These are phyloP conservation scores for Carex parvula DNA, from an alignment of 176 grass and related monocot genomes.

Conservation along the genomic window DNA sequence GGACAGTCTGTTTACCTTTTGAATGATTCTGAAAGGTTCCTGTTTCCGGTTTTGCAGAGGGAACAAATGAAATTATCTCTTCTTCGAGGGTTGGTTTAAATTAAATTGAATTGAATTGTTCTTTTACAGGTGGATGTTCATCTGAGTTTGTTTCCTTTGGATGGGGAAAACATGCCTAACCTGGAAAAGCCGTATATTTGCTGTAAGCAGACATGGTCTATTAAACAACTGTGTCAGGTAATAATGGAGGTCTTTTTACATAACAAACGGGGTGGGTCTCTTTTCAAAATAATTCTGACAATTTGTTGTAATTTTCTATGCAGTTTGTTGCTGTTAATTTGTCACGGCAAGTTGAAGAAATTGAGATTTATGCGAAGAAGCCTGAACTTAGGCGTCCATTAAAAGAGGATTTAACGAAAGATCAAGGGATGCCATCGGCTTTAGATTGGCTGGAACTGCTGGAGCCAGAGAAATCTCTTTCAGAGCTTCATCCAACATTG, in stretches of 20 bases:
- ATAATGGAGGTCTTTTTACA: not conserved
- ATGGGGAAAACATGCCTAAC: slow-evolving; percentile 41
- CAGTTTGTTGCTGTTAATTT: slow-evolving; percentile 63
- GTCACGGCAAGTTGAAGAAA: slow-evolving; percentile 49
- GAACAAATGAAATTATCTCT: slow-evolving; percentile 15
- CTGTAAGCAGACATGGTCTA: slow-evolving; percentile 53
- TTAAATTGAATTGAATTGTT: slow-evolving; percentile 9
- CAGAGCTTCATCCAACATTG: slow-evolving; percentile 41
- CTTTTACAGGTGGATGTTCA: slow-evolving; percentile 56
- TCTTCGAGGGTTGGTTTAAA: not conserved
- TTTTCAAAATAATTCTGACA: slow-evolving; percentile 2
- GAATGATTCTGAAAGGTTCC: not conserved
- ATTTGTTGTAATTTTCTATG: slow-evolving; percentile 9
- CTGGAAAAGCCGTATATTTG: slow-evolving; percentile 60
- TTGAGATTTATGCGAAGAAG: slow-evolving; percentile 56
- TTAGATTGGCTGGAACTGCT: slow-evolving; percentile 19
- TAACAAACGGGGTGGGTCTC: not conserved
- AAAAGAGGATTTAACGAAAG: slow-evolving; percentile 6
- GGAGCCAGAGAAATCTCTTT: slow-evolving; percentile 42
- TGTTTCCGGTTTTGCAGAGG: not conserved
- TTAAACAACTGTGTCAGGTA: slow-evolving; percentile 63
- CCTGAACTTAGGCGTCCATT: slow-evolving; percentile 25
- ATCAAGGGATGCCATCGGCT: slow-evolving; percentile 24
- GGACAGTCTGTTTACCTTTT: not conserved
- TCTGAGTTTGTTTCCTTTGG: slow-evolving; percentile 59